phyloP scores from a whole-genome alignment of 2,329 filamentous ascomycete genomes.

The Ophiostoma ulmi region DNA sequence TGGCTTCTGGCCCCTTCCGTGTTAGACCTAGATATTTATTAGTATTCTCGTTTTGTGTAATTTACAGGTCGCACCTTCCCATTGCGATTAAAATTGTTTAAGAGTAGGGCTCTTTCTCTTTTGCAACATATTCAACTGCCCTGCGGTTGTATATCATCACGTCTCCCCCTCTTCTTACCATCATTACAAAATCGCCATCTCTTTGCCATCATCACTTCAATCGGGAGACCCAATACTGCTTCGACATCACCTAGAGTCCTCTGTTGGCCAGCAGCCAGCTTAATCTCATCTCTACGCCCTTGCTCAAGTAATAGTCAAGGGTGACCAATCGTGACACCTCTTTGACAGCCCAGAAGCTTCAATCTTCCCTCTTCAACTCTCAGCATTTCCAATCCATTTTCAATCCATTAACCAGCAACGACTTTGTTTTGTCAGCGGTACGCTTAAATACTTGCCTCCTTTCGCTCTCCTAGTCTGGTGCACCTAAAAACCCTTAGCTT shows the following conservation, averaged over 20 bases:
- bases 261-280: background rate
- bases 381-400: background rate
- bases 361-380: background rate
- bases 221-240: background rate
- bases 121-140: background rate
- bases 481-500: background rate
- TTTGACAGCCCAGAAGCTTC: background rate
- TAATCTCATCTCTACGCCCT: background rate
- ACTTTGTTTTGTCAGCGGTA: slow-evolving; percentile 2
- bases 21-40: background rate
- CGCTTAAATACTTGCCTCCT: background rate
- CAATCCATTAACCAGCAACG: background rate
- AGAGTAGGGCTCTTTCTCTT: background rate
- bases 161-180: background rate
- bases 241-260: background rate
- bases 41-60: background rate
- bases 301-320: background rate
- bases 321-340: background rate
- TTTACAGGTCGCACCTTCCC: slow-evolving; percentile 6
- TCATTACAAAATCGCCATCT: background rate
- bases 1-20: background rate
- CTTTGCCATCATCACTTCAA: background rate
- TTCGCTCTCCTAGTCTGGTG: background rate
- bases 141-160: background rate
- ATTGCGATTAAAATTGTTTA: background rate